These are phyloP conservation scores for Myriosclerotinia duriaeana DNA, from an alignment of 2,329 filamentous ascomycete genomes.

Conservation along the genomic window DNA sequence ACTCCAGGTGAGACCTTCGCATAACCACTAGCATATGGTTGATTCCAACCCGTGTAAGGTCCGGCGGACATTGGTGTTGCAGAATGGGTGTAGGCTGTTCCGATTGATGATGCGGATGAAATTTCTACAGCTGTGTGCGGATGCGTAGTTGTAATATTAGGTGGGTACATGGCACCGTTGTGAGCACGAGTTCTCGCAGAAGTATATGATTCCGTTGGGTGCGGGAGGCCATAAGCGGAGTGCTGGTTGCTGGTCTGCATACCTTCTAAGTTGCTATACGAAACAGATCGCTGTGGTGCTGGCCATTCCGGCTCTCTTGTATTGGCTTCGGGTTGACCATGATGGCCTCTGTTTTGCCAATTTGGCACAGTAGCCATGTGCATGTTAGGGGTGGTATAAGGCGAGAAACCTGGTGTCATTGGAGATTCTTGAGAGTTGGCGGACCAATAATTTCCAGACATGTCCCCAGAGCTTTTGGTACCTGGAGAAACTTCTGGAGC, in stretches of 20 bases:
- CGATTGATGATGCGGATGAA: conserved; percentile 30
- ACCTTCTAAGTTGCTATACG: conserved; percentile 40
- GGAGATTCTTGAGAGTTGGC: conserved; percentile 52
- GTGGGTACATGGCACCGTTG: conserved; percentile 35
- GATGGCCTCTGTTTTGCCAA: conserved; percentile 37
- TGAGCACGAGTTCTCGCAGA: conserved; percentile 14
- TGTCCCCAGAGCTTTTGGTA: conserved; percentile 46
- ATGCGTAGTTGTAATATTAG: conserved; percentile 32
- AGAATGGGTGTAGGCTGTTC: conserved; percentile 33
- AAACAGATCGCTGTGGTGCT: conserved; percentile 40
- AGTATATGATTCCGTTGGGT: conserved; percentile 10
- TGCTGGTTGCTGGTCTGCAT: conserved; percentile 37
- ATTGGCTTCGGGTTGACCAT: conserved; percentile 35
- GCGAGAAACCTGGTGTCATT: conserved; percentile 51
- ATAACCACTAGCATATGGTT: conserved; percentile 32
- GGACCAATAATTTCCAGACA: conserved; percentile 49
- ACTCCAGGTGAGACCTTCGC: conserved; percentile 32
- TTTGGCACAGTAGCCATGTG: conserved; percentile 36
- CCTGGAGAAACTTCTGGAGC: conserved; percentile 36
- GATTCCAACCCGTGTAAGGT: conserved; percentile 36
- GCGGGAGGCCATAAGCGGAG: conserved; percentile 32
- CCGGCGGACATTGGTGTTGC: conserved; percentile 25
- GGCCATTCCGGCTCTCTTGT: conserved; percentile 39
- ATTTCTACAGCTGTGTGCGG: conserved; percentile 31
- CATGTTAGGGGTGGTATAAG: conserved; percentile 46